phyloP scores from a whole-genome alignment of 768 basidiomycete genomes.

The Lyophyllum decastes region DNA sequence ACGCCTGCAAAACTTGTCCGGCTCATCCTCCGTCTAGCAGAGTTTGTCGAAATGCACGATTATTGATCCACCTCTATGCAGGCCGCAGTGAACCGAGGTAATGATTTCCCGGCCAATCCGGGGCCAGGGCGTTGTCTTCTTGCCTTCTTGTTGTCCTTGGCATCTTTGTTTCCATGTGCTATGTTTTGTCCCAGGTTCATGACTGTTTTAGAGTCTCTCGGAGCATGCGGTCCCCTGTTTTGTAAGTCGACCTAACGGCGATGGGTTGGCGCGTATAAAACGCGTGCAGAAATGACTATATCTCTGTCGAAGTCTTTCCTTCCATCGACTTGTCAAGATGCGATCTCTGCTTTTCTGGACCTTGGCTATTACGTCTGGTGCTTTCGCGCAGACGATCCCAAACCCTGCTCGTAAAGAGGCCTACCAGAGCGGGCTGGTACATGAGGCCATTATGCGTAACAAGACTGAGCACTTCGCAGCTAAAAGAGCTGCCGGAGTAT shows the following conservation, averaged over 20 bases:
- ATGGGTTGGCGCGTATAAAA: neutral
- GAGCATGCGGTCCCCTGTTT: neutral
- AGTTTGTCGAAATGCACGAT: neutral
- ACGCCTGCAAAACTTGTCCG: neutral
- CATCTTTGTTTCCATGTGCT: conserved; percentile 2
- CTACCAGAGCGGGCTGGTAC: conserved; percentile 2
- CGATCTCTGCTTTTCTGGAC: neutral
- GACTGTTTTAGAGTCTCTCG: neutral
- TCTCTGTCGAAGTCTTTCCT: neutral
- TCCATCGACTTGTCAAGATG: neutral
- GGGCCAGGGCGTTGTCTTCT: neutral
- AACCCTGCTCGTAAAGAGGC: conserved; percentile 1
- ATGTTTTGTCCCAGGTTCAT: neutral
- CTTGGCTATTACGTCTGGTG: neutral
- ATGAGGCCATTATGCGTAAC: conserved; percentile 1
- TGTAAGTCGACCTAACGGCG: neutral
- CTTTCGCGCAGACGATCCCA: neutral
- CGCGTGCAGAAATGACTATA: neutral
- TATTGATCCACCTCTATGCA: neutral
- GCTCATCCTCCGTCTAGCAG: neutral
- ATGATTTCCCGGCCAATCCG: neutral
- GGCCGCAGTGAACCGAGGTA: neutral
- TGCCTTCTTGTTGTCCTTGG: conserved; percentile 3
- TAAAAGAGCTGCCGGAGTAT: conserved; percentile 1
- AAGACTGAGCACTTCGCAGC: neutral